Evolutionary conservation across 208 protist species (phyloP).

Genomic region (Trypanosoma theileri): DNA sequence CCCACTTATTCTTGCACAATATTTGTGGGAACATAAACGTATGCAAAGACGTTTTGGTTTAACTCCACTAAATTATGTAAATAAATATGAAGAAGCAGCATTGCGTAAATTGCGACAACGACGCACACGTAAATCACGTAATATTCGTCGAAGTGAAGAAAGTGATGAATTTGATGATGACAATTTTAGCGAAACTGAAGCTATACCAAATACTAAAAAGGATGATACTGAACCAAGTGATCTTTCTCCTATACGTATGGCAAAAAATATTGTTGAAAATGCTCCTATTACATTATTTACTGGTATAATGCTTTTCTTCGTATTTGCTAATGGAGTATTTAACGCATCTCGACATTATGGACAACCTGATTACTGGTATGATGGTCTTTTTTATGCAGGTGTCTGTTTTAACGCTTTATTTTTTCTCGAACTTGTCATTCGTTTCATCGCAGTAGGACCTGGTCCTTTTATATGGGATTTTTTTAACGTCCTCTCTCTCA

Average conservation of each 20-base stretch:
- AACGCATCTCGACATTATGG: slow-evolving; percentile 83
- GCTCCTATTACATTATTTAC: slow-evolving; percentile 78
- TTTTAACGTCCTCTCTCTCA: slow-evolving; percentile 74
- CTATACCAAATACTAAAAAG: slow-evolving; percentile 34
- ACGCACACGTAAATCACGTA: slow-evolving; percentile 38
- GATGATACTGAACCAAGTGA: slow-evolving; percentile 45
- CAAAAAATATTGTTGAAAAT: slow-evolving; percentile 82
- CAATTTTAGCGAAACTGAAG: slow-evolving; percentile 36
- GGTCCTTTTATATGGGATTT: slow-evolving; percentile 74
- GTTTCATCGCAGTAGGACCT: slow-evolving; percentile 75
- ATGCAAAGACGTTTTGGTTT: slow-evolving; percentile 80
- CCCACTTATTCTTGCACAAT: slow-evolving; percentile 85
- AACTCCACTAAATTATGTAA: slow-evolving; percentile 72
- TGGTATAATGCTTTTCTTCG: slow-evolving; percentile 70
- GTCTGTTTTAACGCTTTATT: slow-evolving; percentile 84
- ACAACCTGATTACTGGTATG: slow-evolving; percentile 81
- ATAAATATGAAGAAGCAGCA: slow-evolving; percentile 78
- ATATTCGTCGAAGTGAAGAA: slow-evolving; percentile 23
- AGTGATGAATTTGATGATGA: slow-evolving; percentile 5
- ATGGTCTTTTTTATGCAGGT: slow-evolving; percentile 60
- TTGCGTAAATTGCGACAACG: slow-evolving; percentile 61
- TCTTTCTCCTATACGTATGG: slow-evolving; percentile 82
- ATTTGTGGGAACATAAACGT: slow-evolving; percentile 83
- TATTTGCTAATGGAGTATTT: slow-evolving; percentile 87
- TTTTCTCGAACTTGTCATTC: slow-evolving; percentile 83